Evolutionary conservation across 1,139 yeast genomes (phyloP).

Genomic region (Magnusiomyces paraingens): DNA sequence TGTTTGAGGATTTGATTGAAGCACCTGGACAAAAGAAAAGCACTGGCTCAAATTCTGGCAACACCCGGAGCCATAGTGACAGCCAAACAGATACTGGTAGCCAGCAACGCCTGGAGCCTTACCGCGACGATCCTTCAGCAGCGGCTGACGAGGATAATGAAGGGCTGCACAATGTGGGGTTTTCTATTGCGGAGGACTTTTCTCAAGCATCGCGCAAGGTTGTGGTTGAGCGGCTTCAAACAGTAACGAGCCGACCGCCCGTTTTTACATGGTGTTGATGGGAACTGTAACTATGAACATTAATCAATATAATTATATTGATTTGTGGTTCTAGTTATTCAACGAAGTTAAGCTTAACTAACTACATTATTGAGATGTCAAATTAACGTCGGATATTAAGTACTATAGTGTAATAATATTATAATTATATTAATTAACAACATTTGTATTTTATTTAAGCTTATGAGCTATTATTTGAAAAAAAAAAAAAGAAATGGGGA

Average conservation of each 20-base stretch:
- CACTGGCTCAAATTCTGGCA: conserved; percentile 10
- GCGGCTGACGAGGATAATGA: conserved; percentile 6
- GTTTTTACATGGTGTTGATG: conserved; percentile 65
- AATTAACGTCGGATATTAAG: too few relatives aligned
- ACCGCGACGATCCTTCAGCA: conserved; percentile 6
- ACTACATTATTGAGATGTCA: too few relatives aligned
- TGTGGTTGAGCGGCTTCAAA: conserved; percentile 56
- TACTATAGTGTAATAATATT: too few relatives aligned
- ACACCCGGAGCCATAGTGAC: neutral
- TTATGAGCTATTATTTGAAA: conserved; percentile 30
- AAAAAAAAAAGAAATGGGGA: too few relatives aligned
- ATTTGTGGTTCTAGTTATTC: too few relatives aligned
- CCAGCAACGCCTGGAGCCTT: neutral
- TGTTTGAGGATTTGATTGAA: conserved; percentile 3
- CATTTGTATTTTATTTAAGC: too few relatives aligned
- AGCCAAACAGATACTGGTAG: neutral
- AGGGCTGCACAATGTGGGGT: conserved; percentile 25
- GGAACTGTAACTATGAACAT: neutral
- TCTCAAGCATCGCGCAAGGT: conserved; percentile 36
- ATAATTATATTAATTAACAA: too few relatives aligned
- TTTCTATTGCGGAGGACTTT: conserved; percentile 28
- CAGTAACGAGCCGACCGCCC: conserved; percentile 52
- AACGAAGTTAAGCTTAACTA: too few relatives aligned
- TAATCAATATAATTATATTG: conserved; percentile 19
- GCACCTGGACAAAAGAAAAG: conserved; percentile 8